Conservation (phyloP, 2,329 filamentous ascomycete genomes). For the Leptographium lundbergii region DNA sequence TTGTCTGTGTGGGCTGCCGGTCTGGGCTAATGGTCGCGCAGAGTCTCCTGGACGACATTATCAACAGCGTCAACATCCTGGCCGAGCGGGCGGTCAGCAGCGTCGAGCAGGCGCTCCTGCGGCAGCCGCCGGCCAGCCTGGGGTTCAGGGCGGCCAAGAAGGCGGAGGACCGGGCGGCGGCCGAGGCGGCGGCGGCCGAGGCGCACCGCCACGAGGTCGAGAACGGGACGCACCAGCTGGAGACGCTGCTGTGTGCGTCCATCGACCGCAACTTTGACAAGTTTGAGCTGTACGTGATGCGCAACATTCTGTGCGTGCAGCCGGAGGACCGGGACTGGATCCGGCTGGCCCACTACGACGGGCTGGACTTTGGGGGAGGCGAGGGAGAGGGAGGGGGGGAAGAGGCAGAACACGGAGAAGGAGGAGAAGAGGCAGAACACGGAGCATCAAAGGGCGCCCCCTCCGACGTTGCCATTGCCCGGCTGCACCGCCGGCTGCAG, state of each 20-base stretch:
- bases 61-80: constrained; percentile 90
- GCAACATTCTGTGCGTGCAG: constrained; percentile 64
- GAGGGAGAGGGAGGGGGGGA: constrained; percentile 7
- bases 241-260: constrained; percentile 67
- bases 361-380: constrained; percentile 35
- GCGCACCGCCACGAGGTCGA: constrained; percentile 62
- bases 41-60: constrained; percentile 94
- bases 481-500: constrained; percentile 60
- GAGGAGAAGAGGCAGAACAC: not conserved
- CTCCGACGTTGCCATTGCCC: constrained; percentile 48
- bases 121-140: constrained; percentile 59
- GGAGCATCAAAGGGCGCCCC: not conserved
- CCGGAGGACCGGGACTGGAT: constrained; percentile 67
- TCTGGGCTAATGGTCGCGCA: constrained; percentile 21
- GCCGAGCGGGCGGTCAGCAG: constrained; percentile 82
- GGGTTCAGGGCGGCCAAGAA: constrained; percentile 54
- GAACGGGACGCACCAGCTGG: constrained; percentile 72
- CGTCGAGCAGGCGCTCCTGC: constrained; percentile 70
- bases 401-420: constrained; percentile 8
- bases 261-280: constrained; percentile 80
- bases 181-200: constrained; percentile 24
- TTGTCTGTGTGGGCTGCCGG: not conserved
- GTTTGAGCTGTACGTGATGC: constrained; percentile 79
- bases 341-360: constrained; percentile 74
- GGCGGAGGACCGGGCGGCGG: constrained; percentile 14